Percentiles rank a stretch among this genome's conserved stretches.
Evolutionary conservation across 2,329 filamentous ascomycete species (phyloP).

Genomic region (Rutstroemia sydowiana): DNA sequence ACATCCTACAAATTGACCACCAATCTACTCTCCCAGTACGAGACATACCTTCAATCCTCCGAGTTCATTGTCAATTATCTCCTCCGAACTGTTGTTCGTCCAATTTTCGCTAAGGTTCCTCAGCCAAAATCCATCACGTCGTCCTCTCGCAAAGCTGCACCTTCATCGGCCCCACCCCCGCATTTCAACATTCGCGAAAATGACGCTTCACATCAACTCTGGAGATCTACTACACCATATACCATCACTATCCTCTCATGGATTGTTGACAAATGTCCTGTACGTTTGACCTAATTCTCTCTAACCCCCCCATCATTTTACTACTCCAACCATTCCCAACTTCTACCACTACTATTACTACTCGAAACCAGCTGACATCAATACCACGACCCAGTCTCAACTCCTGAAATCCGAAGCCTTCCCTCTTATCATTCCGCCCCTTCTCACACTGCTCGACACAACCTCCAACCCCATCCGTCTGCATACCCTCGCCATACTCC

Average conservation of each 20-base stretch:
- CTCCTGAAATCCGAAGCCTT: slow-evolving; percentile 42
- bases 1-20: slow-evolving; percentile 28
- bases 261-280: slow-evolving; percentile 46
- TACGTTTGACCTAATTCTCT: slow-evolving; percentile 28
- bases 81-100: slow-evolving; percentile 56
- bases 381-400: not conserved
- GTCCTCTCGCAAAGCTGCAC: slow-evolving; percentile 48
- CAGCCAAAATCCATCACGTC: slow-evolving; percentile 47
- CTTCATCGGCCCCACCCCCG: slow-evolving; percentile 34
- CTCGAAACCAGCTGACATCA: not conserved
- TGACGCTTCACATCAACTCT: slow-evolving; percentile 44
- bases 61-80: slow-evolving; percentile 47
- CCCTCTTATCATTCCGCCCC: slow-evolving; percentile 61
- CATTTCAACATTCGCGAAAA: slow-evolving; percentile 32
- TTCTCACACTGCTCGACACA: slow-evolving; percentile 65
- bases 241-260: slow-evolving; percentile 53
- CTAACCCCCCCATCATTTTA: not conserved
- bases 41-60: slow-evolving; percentile 9
- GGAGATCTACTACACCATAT: slow-evolving; percentile 50
- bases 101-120: slow-evolving; percentile 52
- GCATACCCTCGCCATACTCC: slow-evolving; percentile 47
- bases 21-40: slow-evolving; percentile 28
- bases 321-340: not conserved
- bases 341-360: too few species aligned
- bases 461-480: slow-evolving; percentile 40